Percentiles rank a stretch among this genome's conserved stretches.
Evolutionary conservation across 2,329 filamentous ascomycete species (phyloP).

Genomic region (Zasmidium angulare): DNA sequence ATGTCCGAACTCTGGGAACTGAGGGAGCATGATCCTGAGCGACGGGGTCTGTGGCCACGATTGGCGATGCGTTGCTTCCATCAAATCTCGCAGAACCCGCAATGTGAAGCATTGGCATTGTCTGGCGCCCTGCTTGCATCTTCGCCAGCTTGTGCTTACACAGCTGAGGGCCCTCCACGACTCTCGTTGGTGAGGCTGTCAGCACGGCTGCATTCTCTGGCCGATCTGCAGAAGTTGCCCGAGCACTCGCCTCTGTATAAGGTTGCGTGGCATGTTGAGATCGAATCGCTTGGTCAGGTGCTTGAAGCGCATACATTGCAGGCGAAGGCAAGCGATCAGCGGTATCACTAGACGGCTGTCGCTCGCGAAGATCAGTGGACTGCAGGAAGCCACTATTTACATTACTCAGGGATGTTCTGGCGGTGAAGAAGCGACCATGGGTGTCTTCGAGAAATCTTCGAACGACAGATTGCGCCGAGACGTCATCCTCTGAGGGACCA

Average conservation of each 20-base stretch:
- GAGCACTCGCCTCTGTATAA: not conserved
- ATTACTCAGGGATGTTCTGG: not conserved
- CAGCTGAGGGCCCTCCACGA: conserved; percentile 3
- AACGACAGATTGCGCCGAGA: not conserved
- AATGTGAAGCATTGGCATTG: not conserved
- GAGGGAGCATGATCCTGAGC: not conserved
- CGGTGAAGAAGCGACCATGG: not conserved
- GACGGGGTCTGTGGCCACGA: not conserved
- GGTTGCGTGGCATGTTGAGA: not conserved
- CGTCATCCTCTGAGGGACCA: not conserved
- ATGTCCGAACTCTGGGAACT: not conserved
- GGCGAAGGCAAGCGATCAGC: not conserved
- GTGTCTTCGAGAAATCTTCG: not conserved
- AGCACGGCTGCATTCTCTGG: not conserved
- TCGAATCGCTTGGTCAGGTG: not conserved
- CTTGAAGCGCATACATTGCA: not conserved
- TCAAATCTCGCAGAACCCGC: conserved; percentile 1
- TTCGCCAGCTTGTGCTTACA: conserved; percentile 17
- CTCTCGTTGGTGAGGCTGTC: not conserved
- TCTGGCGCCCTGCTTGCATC: conserved; percentile 1
- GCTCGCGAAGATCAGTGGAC: not conserved
- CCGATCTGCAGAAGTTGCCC: not conserved
- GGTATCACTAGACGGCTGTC: not conserved
- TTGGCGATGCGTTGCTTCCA: conserved; percentile 2
- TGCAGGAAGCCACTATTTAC: not conserved